These are phyloP conservation scores for Saccharomyces cerevisiae DNA, from an alignment of 805 yeast species.

Conservation along the genomic window DNA sequence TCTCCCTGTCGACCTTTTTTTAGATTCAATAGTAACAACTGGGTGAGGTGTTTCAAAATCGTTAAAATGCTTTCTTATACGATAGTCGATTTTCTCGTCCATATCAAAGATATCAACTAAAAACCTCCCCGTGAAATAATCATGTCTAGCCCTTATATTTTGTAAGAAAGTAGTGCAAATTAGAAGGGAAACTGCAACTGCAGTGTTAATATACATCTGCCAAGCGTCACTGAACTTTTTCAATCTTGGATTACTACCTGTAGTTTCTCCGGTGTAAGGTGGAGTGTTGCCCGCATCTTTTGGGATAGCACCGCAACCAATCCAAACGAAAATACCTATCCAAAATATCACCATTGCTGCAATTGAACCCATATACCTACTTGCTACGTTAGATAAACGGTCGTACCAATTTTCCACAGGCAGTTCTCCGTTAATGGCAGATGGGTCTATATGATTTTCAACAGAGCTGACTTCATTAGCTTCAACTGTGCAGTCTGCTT, in stretches of 20 bases:
- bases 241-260: conserved; percentile 18
- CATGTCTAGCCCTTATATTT: conserved; percentile 35
- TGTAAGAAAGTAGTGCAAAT: conserved; percentile 34
- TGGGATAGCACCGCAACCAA: conserved; percentile 31
- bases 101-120: conserved; percentile 16
- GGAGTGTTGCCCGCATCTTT: conserved; percentile 21
- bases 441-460: background rate
- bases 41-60: conserved; percentile 23
- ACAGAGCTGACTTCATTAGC: background rate
- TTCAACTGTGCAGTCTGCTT: background rate
- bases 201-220: conserved; percentile 39
- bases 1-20: conserved; percentile 15
- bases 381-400: conserved; percentile 20
- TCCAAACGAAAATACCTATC: conserved; percentile 34
- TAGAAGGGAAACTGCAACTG: conserved; percentile 32
- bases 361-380: conserved; percentile 29
- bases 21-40: conserved; percentile 13
- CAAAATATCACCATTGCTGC: conserved; percentile 30
- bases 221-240: conserved; percentile 30
- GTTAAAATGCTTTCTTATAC: conserved; percentile 13
- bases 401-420: conserved; percentile 31
- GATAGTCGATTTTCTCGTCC: conserved; percentile 28
- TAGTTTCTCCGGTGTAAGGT: conserved; percentile 21
- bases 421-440: conserved; percentile 11
- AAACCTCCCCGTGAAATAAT: conserved; percentile 22